Conservation (phyloP, 208 protist genomes). For the Trypanosoma avium region DNA sequence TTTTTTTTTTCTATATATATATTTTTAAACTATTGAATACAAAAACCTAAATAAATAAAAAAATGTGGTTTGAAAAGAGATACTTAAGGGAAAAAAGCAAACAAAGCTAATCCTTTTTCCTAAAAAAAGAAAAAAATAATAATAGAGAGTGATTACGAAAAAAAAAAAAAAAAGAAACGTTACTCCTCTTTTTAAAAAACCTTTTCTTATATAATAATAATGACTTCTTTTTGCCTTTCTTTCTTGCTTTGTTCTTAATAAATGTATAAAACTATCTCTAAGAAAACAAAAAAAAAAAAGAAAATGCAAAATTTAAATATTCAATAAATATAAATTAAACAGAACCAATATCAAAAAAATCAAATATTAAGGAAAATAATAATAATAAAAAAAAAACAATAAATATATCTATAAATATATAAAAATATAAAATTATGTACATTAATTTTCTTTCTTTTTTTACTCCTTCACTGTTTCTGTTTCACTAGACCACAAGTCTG, state of each 20-base stretch:
- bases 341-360: too few species aligned
- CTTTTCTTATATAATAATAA: too few species aligned
- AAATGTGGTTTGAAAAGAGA: too few species aligned
- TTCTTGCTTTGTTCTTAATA: too few species aligned
- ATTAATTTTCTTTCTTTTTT: background rate
- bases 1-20: too few species aligned
- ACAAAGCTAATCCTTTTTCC: background rate
- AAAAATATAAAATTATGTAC: background rate
- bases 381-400: conserved; percentile 17
- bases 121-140: conserved; percentile 13
- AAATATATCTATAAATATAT: conserved; percentile 27
- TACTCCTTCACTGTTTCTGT: background rate
- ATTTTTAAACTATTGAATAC: conserved; percentile 1
- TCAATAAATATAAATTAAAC: too few species aligned
- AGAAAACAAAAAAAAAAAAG: too few species aligned
- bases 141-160: background rate
- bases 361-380: background rate
- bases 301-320: too few species aligned
- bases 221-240: too few species aligned
- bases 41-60: too few species aligned
- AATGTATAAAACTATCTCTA: too few species aligned
- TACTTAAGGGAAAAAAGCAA: background rate
- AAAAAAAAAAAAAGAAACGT: background rate
- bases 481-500: conserved; percentile 55
- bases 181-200: too few species aligned